Evolutionary conservation across 2,329 filamentous ascomycete species (phyloP).

Genomic region (Cladophialophora chaetospira): DNA sequence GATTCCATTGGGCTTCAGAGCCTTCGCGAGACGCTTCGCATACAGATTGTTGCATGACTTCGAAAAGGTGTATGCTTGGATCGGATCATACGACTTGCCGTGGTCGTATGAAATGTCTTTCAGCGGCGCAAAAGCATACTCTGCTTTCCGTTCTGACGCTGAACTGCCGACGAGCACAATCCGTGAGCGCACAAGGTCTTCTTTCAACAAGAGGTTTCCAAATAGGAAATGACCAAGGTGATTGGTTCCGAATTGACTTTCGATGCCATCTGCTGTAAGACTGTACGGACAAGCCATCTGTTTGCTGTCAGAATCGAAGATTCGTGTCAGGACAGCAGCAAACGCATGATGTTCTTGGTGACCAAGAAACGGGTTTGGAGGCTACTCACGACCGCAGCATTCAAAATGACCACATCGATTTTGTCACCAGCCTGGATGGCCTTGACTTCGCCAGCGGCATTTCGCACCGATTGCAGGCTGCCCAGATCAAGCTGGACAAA

Average conservation of each 20-base stretch:
- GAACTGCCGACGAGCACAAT: conserved; percentile 38
- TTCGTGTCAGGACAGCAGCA: too few species aligned
- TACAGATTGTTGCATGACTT: conserved; percentile 52
- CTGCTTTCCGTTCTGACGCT: conserved; percentile 16
- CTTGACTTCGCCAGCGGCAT: conserved; percentile 38
- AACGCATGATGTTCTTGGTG: too few species aligned
- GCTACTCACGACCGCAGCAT: conserved; percentile 47
- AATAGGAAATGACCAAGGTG: conserved; percentile 45
- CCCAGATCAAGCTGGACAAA: conserved; percentile 29
- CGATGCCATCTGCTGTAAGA: conserved; percentile 39
- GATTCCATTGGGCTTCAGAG: conserved; percentile 14
- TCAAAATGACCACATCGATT: conserved; percentile 49
- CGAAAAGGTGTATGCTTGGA: conserved; percentile 47
- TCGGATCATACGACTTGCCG: conserved; percentile 38
- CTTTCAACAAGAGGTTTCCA: conserved; percentile 43
- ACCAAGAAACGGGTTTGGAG: too few species aligned
- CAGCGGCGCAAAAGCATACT: conserved; percentile 35
- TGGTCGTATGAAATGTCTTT: conserved; percentile 40
- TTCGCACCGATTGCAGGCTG: conserved; percentile 27
- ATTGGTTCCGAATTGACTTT: conserved; percentile 44
- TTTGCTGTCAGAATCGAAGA: too few species aligned
- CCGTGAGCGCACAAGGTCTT: conserved; percentile 27
- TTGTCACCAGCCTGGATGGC: conserved; percentile 25
- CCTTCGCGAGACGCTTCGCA: conserved; percentile 17
- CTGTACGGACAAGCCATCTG: conserved; percentile 40